These are phyloP conservation scores for Globisporangium polare DNA, from an alignment of 352 stramenopile genomes.

Conservation along the genomic window DNA sequence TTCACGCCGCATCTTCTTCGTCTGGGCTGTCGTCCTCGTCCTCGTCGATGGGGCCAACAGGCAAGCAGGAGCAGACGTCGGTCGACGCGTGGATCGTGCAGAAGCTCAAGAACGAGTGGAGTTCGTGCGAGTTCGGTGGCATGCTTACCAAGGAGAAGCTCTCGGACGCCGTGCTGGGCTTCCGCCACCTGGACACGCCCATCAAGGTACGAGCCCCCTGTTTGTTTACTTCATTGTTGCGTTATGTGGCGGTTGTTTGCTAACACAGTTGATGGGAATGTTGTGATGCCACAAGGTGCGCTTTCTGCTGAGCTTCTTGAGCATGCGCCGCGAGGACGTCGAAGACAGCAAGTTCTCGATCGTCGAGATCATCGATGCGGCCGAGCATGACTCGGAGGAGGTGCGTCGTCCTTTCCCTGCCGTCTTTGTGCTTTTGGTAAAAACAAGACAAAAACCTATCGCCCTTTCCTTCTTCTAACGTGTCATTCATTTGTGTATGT, in stretches of 20 bases:
- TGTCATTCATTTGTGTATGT: background rate
- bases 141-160: slow-evolving; percentile 61
- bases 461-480: no score
- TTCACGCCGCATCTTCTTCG: background rate
- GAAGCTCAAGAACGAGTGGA: slow-evolving; percentile 77
- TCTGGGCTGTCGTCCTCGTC: background rate
- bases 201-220: slow-evolving; percentile 41
- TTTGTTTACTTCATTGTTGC: background rate
- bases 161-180: slow-evolving; percentile 50
- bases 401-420: slow-evolving; percentile 10
- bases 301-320: slow-evolving; percentile 63
- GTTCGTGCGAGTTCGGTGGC: slow-evolving; percentile 56
- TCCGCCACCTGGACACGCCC: slow-evolving; percentile 54
- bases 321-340: slow-evolving; percentile 48
- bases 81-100: slow-evolving; percentile 71
- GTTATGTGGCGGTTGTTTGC: background rate
- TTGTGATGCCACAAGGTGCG: slow-evolving; percentile 27
- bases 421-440: background rate
- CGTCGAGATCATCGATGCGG: slow-evolving; percentile 44
- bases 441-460: no score
- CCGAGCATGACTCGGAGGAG: slow-evolving; percentile 62
- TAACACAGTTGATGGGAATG: background rate
- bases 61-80: slow-evolving; percentile 18
- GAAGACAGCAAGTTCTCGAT: slow-evolving; percentile 45
- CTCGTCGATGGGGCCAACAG: background rate